Base-by-base conservation (phyloP, 148 eudicot genomes). In the Cornus controversa region DNA sequence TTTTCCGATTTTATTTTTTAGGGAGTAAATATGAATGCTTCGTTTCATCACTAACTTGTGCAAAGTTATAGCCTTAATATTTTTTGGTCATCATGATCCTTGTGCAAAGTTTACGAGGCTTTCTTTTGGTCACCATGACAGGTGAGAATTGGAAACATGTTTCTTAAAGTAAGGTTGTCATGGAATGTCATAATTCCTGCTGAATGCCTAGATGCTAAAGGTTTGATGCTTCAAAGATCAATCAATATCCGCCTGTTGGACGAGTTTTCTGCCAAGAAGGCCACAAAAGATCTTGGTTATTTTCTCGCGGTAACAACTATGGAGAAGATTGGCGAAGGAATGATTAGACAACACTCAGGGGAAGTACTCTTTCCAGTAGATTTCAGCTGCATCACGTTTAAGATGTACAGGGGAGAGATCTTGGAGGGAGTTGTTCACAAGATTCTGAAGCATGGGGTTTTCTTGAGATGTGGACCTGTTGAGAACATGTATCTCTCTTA, bases 151-250 rank as follows among this genome's bases (percentile, higher is more conserved):
- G 3, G 66, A 79, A 68, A 37, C n/a, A 91, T 91, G 94, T 91
- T 84, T 83, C 70, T 91, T 20, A 91, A 86, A 81, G 85, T 81
- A 10, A 86, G 84, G 62, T 69, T 87, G 37, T 74, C 87, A 0
- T 91, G 94, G 92, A 91, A 91, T 67, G 94, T 91, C 23, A 77
- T 87, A 22, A 80, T 91, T 72, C 91, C 94, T 11, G 82, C 89
- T 66, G 90, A 90, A n/a, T 82, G 73, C 54, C 82, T 89, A 42
- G 89, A 92, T 50, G 84, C 81, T 2, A 83, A 89, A 81, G 94
- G 94, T 1, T 58, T 92, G 66, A 80, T 86, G 83, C 86, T 92
- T 26, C 90, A 91, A 50, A 90, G 77, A 72, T 85, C 90, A 5
- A 86, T 92, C 3, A 71, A 89, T 23, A 67, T 86, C 8, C 87